Evolutionary conservation across 192 early-diverging fungal species (phyloP).

Genomic region (Backusella westeae): DNA sequence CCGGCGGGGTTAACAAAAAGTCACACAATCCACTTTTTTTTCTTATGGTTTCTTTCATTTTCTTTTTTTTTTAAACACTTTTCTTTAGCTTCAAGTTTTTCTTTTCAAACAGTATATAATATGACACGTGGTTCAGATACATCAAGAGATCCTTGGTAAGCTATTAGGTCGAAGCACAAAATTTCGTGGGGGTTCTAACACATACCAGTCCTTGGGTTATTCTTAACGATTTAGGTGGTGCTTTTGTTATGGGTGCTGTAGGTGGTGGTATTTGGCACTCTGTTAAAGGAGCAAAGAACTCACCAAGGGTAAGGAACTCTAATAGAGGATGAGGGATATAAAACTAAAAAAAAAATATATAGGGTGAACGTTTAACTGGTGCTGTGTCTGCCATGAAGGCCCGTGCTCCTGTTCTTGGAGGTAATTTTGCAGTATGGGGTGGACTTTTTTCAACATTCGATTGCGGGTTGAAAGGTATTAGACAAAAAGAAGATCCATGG

Average conservation of each 20-base stretch:
- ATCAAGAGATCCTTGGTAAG: conserved; percentile 56
- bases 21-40: neutral
- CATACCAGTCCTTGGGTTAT: conserved; percentile 76
- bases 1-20: neutral
- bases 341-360: neutral
- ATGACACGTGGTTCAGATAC: conserved; percentile 53
- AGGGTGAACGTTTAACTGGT: conserved; percentile 89
- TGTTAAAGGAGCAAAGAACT: conserved; percentile 98
- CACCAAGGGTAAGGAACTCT: conserved; percentile 69
- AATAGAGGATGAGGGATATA: neutral
- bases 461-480: conserved; percentile 87
- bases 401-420: conserved; percentile 93
- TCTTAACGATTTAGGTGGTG: conserved; percentile 79
- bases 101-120: neutral
- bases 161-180: neutral
- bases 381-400: conserved; percentile 87
- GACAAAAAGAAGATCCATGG: conserved; percentile 99
- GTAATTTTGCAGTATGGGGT: conserved; percentile 99
- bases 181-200: neutral
- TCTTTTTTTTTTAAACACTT: neutral
- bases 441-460: conserved; percentile 97
- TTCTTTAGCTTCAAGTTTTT: neutral
- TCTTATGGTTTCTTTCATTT: neutral
- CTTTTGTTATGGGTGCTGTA: conserved; percentile 96
- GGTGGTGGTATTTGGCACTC: conserved; percentile 96